Evolutionary conservation across 768 basidiomycete species (phyloP), one percentile per base, ranked within the genome.

Genomic region (Suillus plorans): DNA sequence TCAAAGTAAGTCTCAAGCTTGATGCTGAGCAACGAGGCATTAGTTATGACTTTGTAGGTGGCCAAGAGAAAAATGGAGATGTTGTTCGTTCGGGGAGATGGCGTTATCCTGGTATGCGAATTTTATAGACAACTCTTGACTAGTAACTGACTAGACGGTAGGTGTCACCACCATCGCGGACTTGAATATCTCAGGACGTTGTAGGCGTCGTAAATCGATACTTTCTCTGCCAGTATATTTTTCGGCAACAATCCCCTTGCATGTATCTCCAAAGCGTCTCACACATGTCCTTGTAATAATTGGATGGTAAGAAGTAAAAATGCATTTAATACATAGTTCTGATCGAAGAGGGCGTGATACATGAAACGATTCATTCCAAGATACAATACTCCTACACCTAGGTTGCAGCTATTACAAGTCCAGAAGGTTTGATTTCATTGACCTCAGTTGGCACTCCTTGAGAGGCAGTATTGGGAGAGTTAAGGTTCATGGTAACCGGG

Each of bases 31-130:
- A 42, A 22, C 13, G 25, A 36, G 18, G 5, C 58, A 28, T 59
- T 42, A 42, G 25, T 41, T 59, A 42, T 28, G 58, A 20, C 62
- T 49, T 65, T 47, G 20, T 72, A 97, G 95, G 87, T 94, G 25
- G 94, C 92, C 64, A 95, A 95, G 78, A 84, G 97, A 71, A 95
- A 93, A 76, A 88, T 96, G 85, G 94, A 97, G 60, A 99, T 99
- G 97, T 82, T 99, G 49, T 99, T 98, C 72, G 96, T 99, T 1
- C 83, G 97, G 76, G 97, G 97, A 60, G 97, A 98, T 75, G 95
- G 97, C 63, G 97, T 99, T 22, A 98, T 99, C 68, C 80, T 99
- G 75, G 97, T 97, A 67, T 66, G 89, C 81, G 31, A 56, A 49
- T 7, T 20, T 52, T 14, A 22, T 42, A 25, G 60, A 56, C 42